A percentile compares a stretch with the other conserved stretches of the same genome.
Evolutionary conservation across 306 rosid genomes (phyloP).

Genomic region (Astragalus membranaceus): DNA sequence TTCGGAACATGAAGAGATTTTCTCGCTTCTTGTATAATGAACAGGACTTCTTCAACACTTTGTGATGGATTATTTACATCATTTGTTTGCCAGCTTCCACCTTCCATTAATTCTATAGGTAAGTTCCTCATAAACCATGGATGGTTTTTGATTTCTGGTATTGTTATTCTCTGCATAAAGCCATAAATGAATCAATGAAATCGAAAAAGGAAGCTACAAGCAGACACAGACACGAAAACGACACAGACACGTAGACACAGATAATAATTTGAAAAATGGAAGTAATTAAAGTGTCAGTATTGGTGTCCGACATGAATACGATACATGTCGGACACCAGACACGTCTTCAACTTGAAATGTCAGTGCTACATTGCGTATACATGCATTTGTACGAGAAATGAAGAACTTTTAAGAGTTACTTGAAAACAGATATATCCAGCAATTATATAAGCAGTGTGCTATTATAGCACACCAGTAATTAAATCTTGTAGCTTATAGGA

Average conservation of each 20-base stretch:
- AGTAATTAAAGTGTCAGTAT: too few species aligned
- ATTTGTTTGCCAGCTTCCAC: slow-evolving; percentile 56
- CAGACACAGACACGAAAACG: too few species aligned
- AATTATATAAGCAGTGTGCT: not conserved
- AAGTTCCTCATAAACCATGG: slow-evolving; percentile 75
- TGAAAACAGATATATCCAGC: not conserved
- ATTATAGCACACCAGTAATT: not conserved
- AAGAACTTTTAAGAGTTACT: not conserved
- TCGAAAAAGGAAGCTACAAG: slow-evolving; percentile 1
- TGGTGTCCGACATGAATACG: too few species aligned
- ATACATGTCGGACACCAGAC: too few species aligned
- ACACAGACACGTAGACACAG: too few species aligned
- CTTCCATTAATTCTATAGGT: slow-evolving; percentile 62
- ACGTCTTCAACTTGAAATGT: too few species aligned
- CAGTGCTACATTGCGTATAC: too few species aligned
- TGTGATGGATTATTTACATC: slow-evolving; percentile 65
- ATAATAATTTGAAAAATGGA: too few species aligned
- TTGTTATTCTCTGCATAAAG: slow-evolving; percentile 63
- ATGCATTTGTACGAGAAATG: not conserved
- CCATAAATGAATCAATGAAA: not conserved
- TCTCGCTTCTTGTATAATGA: slow-evolving; percentile 68
- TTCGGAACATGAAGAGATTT: slow-evolving; percentile 26
- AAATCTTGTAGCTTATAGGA: not conserved
- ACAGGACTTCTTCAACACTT: slow-evolving; percentile 53
- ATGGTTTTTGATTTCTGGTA: slow-evolving; percentile 60